These are phyloP conservation scores for Aspergillus sojae DNA, from an alignment of 2,329 filamentous ascomycete species.

Conservation along the genomic window DNA sequence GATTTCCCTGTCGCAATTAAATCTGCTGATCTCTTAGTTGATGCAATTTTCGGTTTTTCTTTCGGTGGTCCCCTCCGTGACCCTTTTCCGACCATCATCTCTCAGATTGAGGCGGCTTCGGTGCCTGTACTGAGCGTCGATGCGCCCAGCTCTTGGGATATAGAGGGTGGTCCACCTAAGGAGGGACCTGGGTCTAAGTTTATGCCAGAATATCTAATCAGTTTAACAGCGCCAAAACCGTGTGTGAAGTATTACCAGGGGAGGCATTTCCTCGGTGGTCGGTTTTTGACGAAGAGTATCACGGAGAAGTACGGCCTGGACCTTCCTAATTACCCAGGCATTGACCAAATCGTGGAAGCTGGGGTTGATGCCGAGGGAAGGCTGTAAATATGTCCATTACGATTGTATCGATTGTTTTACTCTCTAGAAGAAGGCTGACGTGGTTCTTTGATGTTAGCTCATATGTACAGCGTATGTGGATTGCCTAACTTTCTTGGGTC, in stretches of 20 bases:
- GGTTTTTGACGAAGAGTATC: conserved; percentile 79
- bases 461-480: background rate
- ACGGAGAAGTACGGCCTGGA: conserved; percentile 85
- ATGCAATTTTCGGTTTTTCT: conserved; percentile 95
- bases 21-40: conserved; percentile 77
- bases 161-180: conserved; percentile 78
- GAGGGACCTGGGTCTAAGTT: conserved; percentile 78
- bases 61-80: conserved; percentile 92
- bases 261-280: conserved; percentile 87
- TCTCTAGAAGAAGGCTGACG: background rate
- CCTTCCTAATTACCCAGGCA: conserved; percentile 77
- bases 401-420: background rate
- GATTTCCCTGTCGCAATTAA: conserved; percentile 72
- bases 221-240: conserved; percentile 91
- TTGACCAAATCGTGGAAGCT: conserved; percentile 89
- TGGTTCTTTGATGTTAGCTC: background rate
- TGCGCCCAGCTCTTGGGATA: conserved; percentile 92
- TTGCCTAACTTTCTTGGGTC: background rate
- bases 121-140: conserved; percentile 86
- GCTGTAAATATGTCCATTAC: conserved; percentile 24
- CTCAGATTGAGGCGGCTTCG: conserved; percentile 70
- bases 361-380: conserved; percentile 41
- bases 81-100: conserved; percentile 82
- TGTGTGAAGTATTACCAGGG: conserved; percentile 81
- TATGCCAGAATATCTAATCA: conserved; percentile 78